Evolutionary conservation across 345 rosid species (phyloP).

Genomic region (Rhodamnia argentea): DNA sequence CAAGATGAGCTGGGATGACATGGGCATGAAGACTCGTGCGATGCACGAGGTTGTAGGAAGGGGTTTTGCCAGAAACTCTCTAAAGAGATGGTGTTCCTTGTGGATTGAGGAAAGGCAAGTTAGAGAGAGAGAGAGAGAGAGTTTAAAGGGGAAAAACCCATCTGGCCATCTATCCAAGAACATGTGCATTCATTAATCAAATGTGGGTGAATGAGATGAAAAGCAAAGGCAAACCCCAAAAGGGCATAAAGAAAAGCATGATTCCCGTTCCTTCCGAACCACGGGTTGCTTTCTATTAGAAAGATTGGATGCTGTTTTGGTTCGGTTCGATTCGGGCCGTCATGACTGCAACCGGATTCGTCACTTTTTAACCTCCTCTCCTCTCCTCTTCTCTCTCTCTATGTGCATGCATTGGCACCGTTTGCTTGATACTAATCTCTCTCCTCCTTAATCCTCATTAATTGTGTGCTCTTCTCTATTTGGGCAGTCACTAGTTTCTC

Average conservation of each 20-base stretch:
- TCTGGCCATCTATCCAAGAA: slow-evolving; percentile 26
- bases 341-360: too few relatives aligned
- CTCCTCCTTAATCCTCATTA: not conserved
- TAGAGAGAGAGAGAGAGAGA: not conserved
- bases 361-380: too few relatives aligned
- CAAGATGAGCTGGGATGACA: not conserved
- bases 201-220: slow-evolving; percentile 19
- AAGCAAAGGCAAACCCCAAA: slow-evolving; percentile 17
- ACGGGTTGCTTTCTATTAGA: slow-evolving; percentile 15
- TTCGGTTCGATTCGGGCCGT: too few relatives aligned
- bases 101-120: not conserved
- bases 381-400: not conserved
- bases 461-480: not conserved
- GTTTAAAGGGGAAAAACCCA: slow-evolving; percentile 29
- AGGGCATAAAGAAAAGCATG: slow-evolving; percentile 20
- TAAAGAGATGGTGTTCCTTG: not conserved
- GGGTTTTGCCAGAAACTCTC: not conserved
- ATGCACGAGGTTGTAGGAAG: not conserved
- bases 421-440: not conserved
- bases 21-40: not conserved
- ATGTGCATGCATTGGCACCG: not conserved
- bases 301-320: too few relatives aligned
- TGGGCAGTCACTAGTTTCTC: not conserved
- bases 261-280: slow-evolving; percentile 39
- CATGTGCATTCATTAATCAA: slow-evolving; percentile 47